phyloP scores from a whole-genome alignment of 1,139 yeast genomes.

The Pichia sp. region DNA sequence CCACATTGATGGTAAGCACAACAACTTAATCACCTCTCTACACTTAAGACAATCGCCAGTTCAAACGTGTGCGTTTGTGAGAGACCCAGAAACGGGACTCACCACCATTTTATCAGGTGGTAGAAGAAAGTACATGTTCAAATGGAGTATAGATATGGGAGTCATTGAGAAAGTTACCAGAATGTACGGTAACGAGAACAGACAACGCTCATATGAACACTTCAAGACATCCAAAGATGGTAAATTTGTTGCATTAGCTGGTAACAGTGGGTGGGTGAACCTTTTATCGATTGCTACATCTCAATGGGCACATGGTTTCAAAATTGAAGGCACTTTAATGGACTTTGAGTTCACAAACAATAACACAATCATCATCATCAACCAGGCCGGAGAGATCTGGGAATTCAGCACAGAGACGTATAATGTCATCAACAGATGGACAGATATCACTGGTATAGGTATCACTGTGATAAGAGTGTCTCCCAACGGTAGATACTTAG shows the following conservation, averaged over 20 bases:
- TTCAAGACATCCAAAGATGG: conserved; percentile 71
- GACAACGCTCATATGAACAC: conserved; percentile 83
- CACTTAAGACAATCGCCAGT: conserved; percentile 77
- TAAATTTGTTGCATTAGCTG: conserved; percentile 64
- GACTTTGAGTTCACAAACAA: conserved; percentile 60
- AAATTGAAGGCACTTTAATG: conserved; percentile 74
- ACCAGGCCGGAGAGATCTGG: conserved; percentile 85
- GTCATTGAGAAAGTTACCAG: conserved; percentile 74
- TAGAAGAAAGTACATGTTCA: conserved; percentile 83
- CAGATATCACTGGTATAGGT: conserved; percentile 81
- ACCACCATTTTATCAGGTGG: conserved; percentile 77
- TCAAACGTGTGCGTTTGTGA: conserved; percentile 55
- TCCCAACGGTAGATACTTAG: conserved; percentile 65
- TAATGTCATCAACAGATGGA: conserved; percentile 63
- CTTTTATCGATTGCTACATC: conserved; percentile 69
- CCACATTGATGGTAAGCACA: conserved; percentile 86
- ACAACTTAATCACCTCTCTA: conserved; percentile 74
- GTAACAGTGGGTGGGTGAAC: conserved; percentile 89
- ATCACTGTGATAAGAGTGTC: conserved; percentile 63
- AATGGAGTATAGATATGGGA: conserved; percentile 70
- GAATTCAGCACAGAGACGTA: conserved; percentile 54
- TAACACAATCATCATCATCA: conserved; percentile 46
- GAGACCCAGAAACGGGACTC: conserved; percentile 36
- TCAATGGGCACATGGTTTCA: conserved; percentile 81
- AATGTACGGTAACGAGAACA: conserved; percentile 83